A percentile compares a stretch with the other conserved stretches of the same genome.
Evolutionary conservation across 495 filamentous ascomycete species (phyloP).

Genomic region (Trichoderma parareesei): DNA sequence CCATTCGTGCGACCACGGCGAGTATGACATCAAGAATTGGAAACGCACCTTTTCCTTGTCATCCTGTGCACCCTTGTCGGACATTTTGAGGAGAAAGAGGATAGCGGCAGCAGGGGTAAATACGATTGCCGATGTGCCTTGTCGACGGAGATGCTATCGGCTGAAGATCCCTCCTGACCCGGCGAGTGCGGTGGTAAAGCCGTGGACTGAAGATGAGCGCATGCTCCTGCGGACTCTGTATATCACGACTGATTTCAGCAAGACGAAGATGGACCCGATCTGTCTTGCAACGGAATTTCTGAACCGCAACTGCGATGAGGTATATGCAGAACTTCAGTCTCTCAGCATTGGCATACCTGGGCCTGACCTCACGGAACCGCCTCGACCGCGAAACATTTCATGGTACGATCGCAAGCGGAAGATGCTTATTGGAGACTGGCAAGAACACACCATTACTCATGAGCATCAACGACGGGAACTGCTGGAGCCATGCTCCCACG

Average conservation of each 20-base stretch:
- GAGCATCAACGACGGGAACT: conserved; percentile 34
- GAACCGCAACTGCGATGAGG: conserved; percentile 42
- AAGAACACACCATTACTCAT: conserved; percentile 36
- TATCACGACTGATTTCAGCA: conserved; percentile 30
- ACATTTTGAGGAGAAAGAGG: conserved; percentile 18
- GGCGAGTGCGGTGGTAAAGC: conserved; percentile 13
- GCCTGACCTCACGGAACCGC: conserved; percentile 17
- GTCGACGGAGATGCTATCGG: conserved; percentile 35
- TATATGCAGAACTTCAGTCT: conserved; percentile 35
- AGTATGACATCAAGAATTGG: conserved; percentile 38
- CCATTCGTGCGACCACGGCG: conserved; percentile 43
- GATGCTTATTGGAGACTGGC: conserved; percentile 38
- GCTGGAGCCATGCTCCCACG: conserved; percentile 37
- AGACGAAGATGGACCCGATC: conserved; percentile 22
- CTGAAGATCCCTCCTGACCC: conserved; percentile 24
- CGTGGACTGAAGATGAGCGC: conserved; percentile 33
- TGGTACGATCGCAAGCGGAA: conserved; percentile 44
- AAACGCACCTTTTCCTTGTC: conserved; percentile 21
- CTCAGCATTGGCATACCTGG: conserved; percentile 24
- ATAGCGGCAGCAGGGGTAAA: conserved; percentile 10
- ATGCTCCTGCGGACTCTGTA: conserved; percentile 31
- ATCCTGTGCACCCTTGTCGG: neutral
- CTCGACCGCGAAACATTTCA: conserved; percentile 21
- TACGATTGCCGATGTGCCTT: conserved; percentile 21
- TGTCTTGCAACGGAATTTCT: conserved; percentile 36